A percentile compares a stretch with the other conserved stretches of the same genome.
Evolutionary conservation across 305 asterid species (phyloP).

Genomic region (Stenogyne calaminthoides): DNA sequence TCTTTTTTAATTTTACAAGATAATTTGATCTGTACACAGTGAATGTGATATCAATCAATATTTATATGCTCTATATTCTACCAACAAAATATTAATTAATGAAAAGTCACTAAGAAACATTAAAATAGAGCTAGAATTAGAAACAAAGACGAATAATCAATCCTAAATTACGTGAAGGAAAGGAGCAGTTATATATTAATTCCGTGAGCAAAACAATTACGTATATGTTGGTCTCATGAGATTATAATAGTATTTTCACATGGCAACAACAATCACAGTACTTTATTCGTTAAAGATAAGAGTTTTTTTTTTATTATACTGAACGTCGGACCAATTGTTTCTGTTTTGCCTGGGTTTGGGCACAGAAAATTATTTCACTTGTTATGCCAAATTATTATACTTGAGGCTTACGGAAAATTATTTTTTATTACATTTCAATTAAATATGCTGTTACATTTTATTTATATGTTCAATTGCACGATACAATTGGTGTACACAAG

Average conservation of each 20-base stretch:
- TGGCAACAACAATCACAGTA: background rate
- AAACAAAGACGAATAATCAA: conserved; percentile 7
- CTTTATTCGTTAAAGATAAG: background rate
- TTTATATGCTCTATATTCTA: background rate
- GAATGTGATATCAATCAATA: background rate
- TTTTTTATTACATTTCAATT: too few relatives aligned
- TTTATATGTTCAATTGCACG: too few relatives aligned
- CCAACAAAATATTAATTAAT: background rate
- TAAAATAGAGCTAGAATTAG: background rate
- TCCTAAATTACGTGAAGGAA: conserved; percentile 18
- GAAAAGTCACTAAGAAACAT: conserved; percentile 24
- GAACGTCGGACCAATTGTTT: background rate
- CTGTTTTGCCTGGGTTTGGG: background rate
- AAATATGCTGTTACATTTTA: too few relatives aligned
- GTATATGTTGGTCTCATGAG: conserved; percentile 7
- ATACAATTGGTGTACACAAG: too few relatives aligned
- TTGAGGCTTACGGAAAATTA: too few relatives aligned
- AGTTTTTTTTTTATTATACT: background rate
- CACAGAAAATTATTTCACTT: background rate
- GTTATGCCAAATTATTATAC: too few relatives aligned
- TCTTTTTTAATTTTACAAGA: too few relatives aligned
- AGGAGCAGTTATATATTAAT: conserved; percentile 2
- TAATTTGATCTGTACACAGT: too few relatives aligned
- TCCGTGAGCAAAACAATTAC: conserved; percentile 31
- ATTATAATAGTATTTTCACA: conserved; percentile 14